Conservation (phyloP, 1,284 basidiomycete species). For the Ceratobasidium sp. region DNA sequence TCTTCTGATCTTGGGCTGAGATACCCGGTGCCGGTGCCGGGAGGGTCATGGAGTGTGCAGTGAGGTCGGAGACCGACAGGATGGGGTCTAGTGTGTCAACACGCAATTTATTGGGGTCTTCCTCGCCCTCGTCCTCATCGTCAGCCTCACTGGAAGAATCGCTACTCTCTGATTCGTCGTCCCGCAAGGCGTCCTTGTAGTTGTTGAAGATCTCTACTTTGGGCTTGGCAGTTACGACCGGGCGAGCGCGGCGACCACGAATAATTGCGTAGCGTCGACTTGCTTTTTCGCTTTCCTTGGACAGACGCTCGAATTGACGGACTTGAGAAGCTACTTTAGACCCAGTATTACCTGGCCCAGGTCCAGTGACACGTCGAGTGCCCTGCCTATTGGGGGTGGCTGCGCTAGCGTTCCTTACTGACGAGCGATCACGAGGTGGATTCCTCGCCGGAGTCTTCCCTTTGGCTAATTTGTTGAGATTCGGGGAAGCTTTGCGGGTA, state of each 20-base stretch:
- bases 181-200: conserved; percentile 88
- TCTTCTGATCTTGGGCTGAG: neutral
- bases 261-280: conserved; percentile 76
- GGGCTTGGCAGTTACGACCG: conserved; percentile 86
- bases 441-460: conserved; percentile 22
- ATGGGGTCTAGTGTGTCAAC: conserved; percentile 34
- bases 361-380: conserved; percentile 38
- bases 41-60: conserved; percentile 4
- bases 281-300: conserved; percentile 61
- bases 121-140: conserved; percentile 74
- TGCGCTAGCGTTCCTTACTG: conserved; percentile 18
- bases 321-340: conserved; percentile 75
- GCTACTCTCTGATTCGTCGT: conserved; percentile 58
- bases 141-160: conserved; percentile 86
- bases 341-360: conserved; percentile 52
- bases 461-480: conserved; percentile 18
- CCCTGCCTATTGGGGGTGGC: conserved; percentile 20
- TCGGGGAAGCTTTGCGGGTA: conserved; percentile 11
- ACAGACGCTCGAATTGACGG: conserved; percentile 74
- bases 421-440: conserved; percentile 37
- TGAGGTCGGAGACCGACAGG: conserved; percentile 23
- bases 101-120: conserved; percentile 18
- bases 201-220: conserved; percentile 91
- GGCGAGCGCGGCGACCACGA: conserved; percentile 87
- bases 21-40: neutral